Evolutionary conservation across 1,284 basidiomycete genomes (phyloP).

Genomic region (Apiotrichum siamense): DNA sequence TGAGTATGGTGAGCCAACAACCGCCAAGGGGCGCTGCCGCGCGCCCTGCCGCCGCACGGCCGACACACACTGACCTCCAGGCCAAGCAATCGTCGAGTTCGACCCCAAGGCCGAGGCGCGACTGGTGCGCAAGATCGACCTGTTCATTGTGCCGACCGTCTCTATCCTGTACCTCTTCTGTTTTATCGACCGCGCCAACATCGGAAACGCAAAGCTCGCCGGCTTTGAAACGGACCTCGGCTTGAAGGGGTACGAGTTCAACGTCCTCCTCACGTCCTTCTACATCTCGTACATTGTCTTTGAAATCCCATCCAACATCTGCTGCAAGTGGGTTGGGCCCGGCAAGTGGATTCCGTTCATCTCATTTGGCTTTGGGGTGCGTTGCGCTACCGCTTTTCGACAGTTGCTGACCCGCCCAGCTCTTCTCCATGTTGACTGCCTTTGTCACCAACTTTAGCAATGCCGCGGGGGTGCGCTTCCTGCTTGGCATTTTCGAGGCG

Average conservation of each 20-base stretch:
- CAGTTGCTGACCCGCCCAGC: slow-evolving; percentile 1
- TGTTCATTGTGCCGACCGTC: slow-evolving; percentile 19
- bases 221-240: slow-evolving; percentile 28
- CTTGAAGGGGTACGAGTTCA: slow-evolving; percentile 27
- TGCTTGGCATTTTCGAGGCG: slow-evolving; percentile 25
- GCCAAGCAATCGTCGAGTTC: slow-evolving; percentile 9
- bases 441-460: slow-evolving; percentile 28
- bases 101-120: slow-evolving; percentile 15
- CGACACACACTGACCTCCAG: not conserved
- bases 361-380: slow-evolving; percentile 13
- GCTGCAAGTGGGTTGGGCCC: slow-evolving; percentile 16
- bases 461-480: slow-evolving; percentile 25
- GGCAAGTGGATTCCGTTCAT: slow-evolving; percentile 16
- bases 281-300: slow-evolving; percentile 38
- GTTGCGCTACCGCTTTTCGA: too few relatives aligned
- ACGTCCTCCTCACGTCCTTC: slow-evolving; percentile 35
- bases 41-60: not conserved
- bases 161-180: slow-evolving; percentile 16
- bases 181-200: slow-evolving; percentile 19
- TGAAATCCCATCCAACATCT: slow-evolving; percentile 15
- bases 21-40: not conserved
- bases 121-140: slow-evolving; percentile 24
- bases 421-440: slow-evolving; percentile 18
- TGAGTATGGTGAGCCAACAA: slow-evolving; percentile 2
- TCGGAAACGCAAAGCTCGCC: slow-evolving; percentile 16